Evolutionary conservation across 1,284 basidiomycete species (phyloP), one percentile per base, ranked within the genome.

Genomic region (Stygiomarasmius scandens): DNA sequence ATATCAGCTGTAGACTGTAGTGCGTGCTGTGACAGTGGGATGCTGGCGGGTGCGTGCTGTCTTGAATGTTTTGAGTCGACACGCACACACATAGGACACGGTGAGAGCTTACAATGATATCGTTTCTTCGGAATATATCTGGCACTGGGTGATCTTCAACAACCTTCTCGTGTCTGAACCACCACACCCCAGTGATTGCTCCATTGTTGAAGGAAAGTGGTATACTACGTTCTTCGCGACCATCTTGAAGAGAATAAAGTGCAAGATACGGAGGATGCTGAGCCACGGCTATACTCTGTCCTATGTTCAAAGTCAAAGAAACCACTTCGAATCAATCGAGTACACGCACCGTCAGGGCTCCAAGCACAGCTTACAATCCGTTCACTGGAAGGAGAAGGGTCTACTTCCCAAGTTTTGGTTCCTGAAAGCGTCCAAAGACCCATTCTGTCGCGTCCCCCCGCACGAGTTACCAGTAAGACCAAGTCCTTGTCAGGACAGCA

Each of bases 401-500:
- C 86, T 27, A 89, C 77, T 66, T 93, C 90, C 90, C 90, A 93
- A 61, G 87, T 86, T 69, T 85, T 91, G 3, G 83, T 74, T 14
- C 90, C 90, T 64, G 89, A 85, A 69, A 87, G 82, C 63, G 90
- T 92, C 89, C 89, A 92, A 29, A 93, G 76, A 62, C 85, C 84
- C 64, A 93, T 71, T 59, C 83, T 81, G 65, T 91, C 88, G 59
- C 81, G 80, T 36, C 82, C 83, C 25, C 84, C 87, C 19, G 86
- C 72, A 34, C 83, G 80, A 58, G 85, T 85, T 46, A 92, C 74
- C 9, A 92, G 74, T 19, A 87, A 75, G 10, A 92, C 74, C 27
- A 93, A 75, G 71, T 93, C 91, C 71, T 93, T 93, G 74, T 92
- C 91, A 16, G 90, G 91, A 69, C 91, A 92, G 66, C 91, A 93